Evolutionary conservation across 192 early-diverging fungal genomes (phyloP), one percentile per base, ranked within the genome.

Genomic region (Podila verticillata): DNA sequence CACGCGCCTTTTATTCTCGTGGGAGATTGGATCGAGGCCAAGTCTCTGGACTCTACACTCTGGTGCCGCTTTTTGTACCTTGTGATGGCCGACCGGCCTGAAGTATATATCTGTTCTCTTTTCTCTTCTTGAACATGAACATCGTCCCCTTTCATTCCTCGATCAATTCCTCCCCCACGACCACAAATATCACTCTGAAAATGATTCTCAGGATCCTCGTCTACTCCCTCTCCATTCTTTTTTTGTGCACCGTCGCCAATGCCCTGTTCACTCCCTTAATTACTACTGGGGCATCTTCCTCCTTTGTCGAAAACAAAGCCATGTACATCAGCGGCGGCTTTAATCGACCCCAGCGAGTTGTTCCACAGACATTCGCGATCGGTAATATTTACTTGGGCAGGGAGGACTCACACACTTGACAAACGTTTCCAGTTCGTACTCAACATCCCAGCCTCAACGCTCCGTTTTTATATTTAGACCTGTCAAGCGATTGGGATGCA

Each of bases 241-340:
- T 26, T 54, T n/a, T 54, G 51, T n/a, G n/a, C n/a, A 54, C 51
- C 2, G 51, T 54, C n/a, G 51, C 51, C 51, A 24, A 26, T n/a
- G 24, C 51, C 22, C 49, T 20, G 49, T 54, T 54, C 51, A 26
- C 24, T 10, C 51, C 51, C 20, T 5, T 54, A 1, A 12, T 54
- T n/a, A 54, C 51, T 6, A 54, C 51, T 4, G 51, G 51, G 1
- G 51, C 51, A 26, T 54, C 51, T 0, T 54, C 51, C 6, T 24
- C 51, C 20, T 54, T 54, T 26, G 51, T 54, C 51, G 51, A 54
- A 54, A 24, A 24, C n/a, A 54, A 54, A 26, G 51, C 51, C 51
- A 54, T 54, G 22, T 54, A 54, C 5, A 54, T 54, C 51, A 54
- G 51, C 51, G 51, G 51, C 51, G 51, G 51, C 22, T 54, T 24